phyloP scores from a whole-genome alignment of 805 yeast genomes.

The Metschnikowia chrysomelidarum region DNA sequence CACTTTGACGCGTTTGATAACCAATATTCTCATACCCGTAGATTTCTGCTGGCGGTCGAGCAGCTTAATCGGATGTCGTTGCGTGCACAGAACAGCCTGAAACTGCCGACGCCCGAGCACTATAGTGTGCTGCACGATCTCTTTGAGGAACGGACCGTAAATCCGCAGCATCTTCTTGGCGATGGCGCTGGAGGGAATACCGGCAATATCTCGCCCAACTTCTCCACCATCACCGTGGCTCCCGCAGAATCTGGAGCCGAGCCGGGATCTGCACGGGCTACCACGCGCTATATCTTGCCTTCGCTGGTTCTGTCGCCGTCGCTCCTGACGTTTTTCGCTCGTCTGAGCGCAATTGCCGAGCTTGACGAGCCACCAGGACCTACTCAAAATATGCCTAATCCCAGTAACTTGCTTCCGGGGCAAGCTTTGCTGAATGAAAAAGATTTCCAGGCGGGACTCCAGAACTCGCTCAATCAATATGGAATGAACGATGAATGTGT shows the following conservation, averaged over 20 bases:
- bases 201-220: not conserved
- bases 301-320: conserved; percentile 16
- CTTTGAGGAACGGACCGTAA: conserved; percentile 28
- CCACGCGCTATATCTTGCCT: conserved; percentile 16
- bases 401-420: too few relatives aligned
- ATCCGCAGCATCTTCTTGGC: conserved; percentile 29
- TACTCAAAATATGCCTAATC: not conserved
- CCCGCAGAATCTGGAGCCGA: not conserved
- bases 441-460: too few relatives aligned
- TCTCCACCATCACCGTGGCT: not conserved
- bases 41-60: conserved; percentile 21
- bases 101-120: conserved; percentile 20
- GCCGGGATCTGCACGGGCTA: not conserved
- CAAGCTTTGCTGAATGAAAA: not conserved
- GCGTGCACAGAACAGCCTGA: conserved; percentile 13
- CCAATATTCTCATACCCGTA: conserved; percentile 15
- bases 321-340: conserved; percentile 16
- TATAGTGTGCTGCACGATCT: conserved; percentile 2
- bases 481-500: conserved; percentile 41
- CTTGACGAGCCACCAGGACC: conserved; percentile 3
- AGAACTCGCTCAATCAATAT: conserved; percentile 14
- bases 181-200: conserved; percentile 3
- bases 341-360: conserved; percentile 1
- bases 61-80: conserved; percentile 27
- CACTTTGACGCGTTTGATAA: conserved; percentile 2